These are phyloP conservation scores for Boletales sp. DNA, from an alignment of 768 basidiomycete genomes.

Conservation along the genomic window DNA sequence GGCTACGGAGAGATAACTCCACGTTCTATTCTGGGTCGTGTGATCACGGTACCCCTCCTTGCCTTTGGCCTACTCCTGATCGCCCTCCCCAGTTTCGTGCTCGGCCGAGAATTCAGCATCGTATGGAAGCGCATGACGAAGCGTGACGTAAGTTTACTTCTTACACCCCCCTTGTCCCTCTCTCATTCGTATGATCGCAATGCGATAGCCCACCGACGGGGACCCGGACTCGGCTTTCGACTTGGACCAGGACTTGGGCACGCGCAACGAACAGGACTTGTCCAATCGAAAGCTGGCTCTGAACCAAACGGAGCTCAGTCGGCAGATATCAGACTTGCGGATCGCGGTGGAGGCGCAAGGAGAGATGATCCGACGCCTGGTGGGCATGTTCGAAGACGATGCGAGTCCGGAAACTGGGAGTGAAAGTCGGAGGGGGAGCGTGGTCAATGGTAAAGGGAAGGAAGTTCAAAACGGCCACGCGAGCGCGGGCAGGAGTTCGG, in stretches of 20 bases:
- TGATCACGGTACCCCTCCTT: conserved; percentile 83
- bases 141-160: conserved; percentile 34
- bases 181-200: neutral
- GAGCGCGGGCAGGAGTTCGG: conserved; percentile 1
- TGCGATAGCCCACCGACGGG: neutral
- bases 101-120: conserved; percentile 86
- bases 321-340: conserved; percentile 59
- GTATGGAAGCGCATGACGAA: conserved; percentile 83
- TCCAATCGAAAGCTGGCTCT: conserved; percentile 59
- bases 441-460: conserved; percentile 14
- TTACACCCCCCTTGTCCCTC: too few relatives aligned
- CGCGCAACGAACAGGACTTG: conserved; percentile 37
- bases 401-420: neutral
- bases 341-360: conserved; percentile 57
- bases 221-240: neutral
- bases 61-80: conserved; percentile 86
- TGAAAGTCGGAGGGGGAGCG: neutral
- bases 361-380: conserved; percentile 38
- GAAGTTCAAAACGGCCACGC: conserved; percentile 1
- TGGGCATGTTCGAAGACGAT: conserved; percentile 15
- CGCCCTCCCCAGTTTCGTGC: conserved; percentile 87
- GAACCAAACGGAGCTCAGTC: conserved; percentile 63
- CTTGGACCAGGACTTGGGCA: conserved; percentile 3
- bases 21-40: conserved; percentile 79
- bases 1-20: conserved; percentile 94